Evolutionary conservation across 2,329 filamentous ascomycete genomes (phyloP).

Genomic region (Saccharata proteae): DNA sequence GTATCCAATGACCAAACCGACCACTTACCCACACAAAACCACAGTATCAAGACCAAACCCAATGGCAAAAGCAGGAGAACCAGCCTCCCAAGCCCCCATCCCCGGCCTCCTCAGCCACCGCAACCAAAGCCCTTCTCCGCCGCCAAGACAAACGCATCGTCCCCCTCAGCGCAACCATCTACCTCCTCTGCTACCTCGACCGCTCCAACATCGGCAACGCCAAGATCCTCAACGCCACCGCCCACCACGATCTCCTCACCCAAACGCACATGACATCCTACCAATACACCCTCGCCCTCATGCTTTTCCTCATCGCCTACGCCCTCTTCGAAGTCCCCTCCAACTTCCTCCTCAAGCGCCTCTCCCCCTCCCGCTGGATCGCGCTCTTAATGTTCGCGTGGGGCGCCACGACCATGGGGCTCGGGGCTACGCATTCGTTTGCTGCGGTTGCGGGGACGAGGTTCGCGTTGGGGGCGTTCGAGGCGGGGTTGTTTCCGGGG

Average conservation of each 20-base stretch:
- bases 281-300: constrained; percentile 33
- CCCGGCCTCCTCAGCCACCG: too few species aligned
- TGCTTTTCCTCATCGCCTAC: constrained; percentile 19
- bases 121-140: constrained; percentile 6
- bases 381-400: constrained; percentile 34
- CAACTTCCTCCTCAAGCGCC: constrained; percentile 49
- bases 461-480: constrained; percentile 23
- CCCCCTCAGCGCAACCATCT: constrained; percentile 51
- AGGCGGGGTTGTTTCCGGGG: constrained; percentile 13
- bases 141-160: constrained; percentile 50
- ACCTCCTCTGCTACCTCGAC: constrained; percentile 57
- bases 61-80: too few species aligned
- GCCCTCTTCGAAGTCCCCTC: constrained; percentile 38
- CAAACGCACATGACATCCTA: constrained; percentile 49
- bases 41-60: too few species aligned
- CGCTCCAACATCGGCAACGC: constrained; percentile 47
- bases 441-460: constrained; percentile 29
- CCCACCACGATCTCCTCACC: constrained; percentile 48
- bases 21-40: too few species aligned
- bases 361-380: constrained; percentile 31
- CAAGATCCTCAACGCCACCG: constrained; percentile 50
- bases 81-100: too few species aligned
- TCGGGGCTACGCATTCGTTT: constrained; percentile 31
- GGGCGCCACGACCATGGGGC: constrained; percentile 35
- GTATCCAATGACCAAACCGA: too few species aligned